These are phyloP conservation scores for Ophiostoma angusticollis DNA, from an alignment of 2,329 filamentous ascomycete species.

Conservation along the genomic window DNA sequence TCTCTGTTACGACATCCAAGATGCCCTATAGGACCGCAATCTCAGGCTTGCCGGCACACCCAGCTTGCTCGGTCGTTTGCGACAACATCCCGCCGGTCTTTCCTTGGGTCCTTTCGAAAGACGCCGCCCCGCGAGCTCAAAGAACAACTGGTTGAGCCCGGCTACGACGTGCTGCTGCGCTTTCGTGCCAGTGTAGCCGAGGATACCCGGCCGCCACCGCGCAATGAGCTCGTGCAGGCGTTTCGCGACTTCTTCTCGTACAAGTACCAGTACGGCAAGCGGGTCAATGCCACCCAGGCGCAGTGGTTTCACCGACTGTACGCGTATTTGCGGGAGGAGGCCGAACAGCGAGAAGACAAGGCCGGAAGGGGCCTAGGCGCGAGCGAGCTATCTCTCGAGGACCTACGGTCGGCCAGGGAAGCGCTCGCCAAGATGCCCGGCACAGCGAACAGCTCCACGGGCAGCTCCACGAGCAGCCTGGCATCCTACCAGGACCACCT, in stretches of 20 bases:
- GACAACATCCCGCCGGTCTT: constrained; percentile 30
- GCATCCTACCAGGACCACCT: constrained; percentile 36
- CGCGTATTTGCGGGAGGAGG: constrained; percentile 44
- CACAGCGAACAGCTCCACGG: not conserved
- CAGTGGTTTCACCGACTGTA: constrained; percentile 39
- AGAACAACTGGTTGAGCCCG: constrained; percentile 52
- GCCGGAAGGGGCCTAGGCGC: not conserved
- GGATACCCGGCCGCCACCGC: constrained; percentile 49
- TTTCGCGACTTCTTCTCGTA: constrained; percentile 50
- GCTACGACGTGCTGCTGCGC: constrained; percentile 58
- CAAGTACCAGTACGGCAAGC: constrained; percentile 33
- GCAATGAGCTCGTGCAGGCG: constrained; percentile 50
- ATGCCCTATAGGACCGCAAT: not conserved
- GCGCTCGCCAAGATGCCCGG: constrained; percentile 8
- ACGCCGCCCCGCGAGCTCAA: constrained; percentile 47
- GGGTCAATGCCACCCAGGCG: constrained; percentile 55
- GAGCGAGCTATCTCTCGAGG: constrained; percentile 25
- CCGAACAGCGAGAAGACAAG: constrained; percentile 26
- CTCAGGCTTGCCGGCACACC: no score
- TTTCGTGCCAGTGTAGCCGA: constrained; percentile 51
- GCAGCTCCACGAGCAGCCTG: not conserved
- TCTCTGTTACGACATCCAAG: not conserved
- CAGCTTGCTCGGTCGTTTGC: constrained; percentile 1
- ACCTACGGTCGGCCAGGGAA: constrained; percentile 32
- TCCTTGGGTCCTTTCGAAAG: constrained; percentile 47